Conservation (phyloP, 1,139 yeast species). For the Wickerhamomyces sp. region DNA sequence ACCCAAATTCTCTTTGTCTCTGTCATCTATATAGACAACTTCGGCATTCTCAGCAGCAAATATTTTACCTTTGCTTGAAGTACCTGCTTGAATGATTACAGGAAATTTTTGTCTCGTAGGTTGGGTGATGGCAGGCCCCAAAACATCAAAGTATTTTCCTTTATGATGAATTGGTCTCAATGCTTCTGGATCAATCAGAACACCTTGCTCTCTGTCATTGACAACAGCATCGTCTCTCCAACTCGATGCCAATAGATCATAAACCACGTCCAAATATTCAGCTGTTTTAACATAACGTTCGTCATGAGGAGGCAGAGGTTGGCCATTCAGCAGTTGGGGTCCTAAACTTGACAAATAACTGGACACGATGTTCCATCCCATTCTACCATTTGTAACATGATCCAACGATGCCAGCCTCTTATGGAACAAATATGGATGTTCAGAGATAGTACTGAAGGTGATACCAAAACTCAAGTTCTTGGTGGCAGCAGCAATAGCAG, state of each 20-base stretch:
- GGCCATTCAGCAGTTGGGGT: slow-evolving; percentile 33
- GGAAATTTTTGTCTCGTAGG: slow-evolving; percentile 44
- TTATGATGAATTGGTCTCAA: slow-evolving; percentile 33
- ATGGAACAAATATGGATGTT: slow-evolving; percentile 35
- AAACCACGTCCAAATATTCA: slow-evolving; percentile 35
- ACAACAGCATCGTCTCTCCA: slow-evolving; percentile 39
- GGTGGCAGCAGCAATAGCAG: slow-evolving; percentile 38
- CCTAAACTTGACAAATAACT: slow-evolving; percentile 38
- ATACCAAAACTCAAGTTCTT: slow-evolving; percentile 34
- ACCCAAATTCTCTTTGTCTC: slow-evolving; percentile 28
- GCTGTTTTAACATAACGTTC: slow-evolving; percentile 36
- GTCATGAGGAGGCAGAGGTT: slow-evolving; percentile 33
- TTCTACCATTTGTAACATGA: slow-evolving; percentile 35
- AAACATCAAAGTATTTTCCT: slow-evolving; percentile 34
- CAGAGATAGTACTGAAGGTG: slow-evolving; percentile 37
- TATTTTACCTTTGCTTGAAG: slow-evolving; percentile 37
- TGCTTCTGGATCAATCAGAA: slow-evolving; percentile 32
- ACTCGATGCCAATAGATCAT: slow-evolving; percentile 33
- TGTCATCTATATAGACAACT: slow-evolving; percentile 33
- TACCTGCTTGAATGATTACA: slow-evolving; percentile 41
- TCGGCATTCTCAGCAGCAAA: slow-evolving; percentile 43
- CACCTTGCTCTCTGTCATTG: slow-evolving; percentile 26
- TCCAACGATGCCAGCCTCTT: slow-evolving; percentile 37
- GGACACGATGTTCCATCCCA: slow-evolving; percentile 42
- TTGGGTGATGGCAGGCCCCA: slow-evolving; percentile 34